Conservation (phyloP, 2,329 filamentous ascomycete species). For the Capronia americana region DNA sequence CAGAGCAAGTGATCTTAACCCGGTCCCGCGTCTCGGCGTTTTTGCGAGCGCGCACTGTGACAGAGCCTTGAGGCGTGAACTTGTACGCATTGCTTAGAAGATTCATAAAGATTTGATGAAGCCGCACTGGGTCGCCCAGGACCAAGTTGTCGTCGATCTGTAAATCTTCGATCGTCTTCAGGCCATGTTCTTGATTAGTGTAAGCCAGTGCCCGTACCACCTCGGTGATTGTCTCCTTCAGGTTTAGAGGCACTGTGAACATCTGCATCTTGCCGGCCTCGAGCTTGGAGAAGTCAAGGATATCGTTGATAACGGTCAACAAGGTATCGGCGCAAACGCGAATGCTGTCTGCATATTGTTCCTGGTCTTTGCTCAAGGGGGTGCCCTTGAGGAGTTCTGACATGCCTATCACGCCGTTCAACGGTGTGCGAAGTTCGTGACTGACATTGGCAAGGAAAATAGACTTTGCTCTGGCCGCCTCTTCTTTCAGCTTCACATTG, state of each 20-base stretch:
- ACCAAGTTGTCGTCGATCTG: constrained; percentile 70
- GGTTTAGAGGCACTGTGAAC: constrained; percentile 81
- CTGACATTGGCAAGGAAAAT: constrained; percentile 56
- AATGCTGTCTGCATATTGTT: constrained; percentile 50
- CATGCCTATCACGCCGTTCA: constrained; percentile 53
- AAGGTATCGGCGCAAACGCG: constrained; percentile 52
- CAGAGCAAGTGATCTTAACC: constrained; percentile 51
- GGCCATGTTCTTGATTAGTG: constrained; percentile 66
- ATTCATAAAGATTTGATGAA: constrained; percentile 72
- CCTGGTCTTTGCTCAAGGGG: constrained; percentile 49
- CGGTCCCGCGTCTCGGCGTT: constrained; percentile 44
- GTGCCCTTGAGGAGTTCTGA: constrained; percentile 51
- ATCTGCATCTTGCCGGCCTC: constrained; percentile 65
- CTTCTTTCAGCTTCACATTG: constrained; percentile 70
- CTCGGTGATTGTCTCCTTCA: constrained; percentile 71
- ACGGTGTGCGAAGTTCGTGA: constrained; percentile 52
- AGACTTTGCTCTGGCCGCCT: constrained; percentile 63
- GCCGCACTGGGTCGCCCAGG: constrained; percentile 81
- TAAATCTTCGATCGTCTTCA: constrained; percentile 69
- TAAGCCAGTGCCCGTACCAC: constrained; percentile 68
- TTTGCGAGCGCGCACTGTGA: constrained; percentile 53
- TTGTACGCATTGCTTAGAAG: constrained; percentile 68
- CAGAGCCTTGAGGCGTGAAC: constrained; percentile 62
- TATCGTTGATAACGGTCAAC: constrained; percentile 54
- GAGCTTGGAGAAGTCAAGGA: constrained; percentile 58